Percentiles rank a stretch among this genome's conserved stretches.
These are phyloP conservation scores for Lodderomyces oxycetoniae DNA, from an alignment of 1,139 yeast species.

Conservation along the genomic window DNA sequence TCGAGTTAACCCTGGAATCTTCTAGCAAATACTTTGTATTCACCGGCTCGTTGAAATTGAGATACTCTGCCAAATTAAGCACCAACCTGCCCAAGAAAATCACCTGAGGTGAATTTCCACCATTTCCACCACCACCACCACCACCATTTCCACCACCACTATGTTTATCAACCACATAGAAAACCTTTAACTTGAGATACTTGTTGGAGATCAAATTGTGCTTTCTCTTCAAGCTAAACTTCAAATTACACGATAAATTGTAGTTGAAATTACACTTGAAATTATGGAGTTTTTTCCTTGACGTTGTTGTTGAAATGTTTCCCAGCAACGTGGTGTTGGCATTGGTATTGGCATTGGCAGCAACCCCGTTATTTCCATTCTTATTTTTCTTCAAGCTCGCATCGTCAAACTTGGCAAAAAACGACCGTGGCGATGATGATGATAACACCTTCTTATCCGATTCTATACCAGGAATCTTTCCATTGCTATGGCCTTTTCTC, in stretches of 20 bases:
- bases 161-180: constrained; percentile 35
- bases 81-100: constrained; percentile 60
- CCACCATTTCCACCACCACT: not conserved
- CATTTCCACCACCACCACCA: not conserved
- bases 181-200: constrained; percentile 30
- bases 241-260: constrained; percentile 36
- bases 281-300: constrained; percentile 35
- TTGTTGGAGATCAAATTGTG: constrained; percentile 39
- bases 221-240: constrained; percentile 31
- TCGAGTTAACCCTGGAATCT: constrained; percentile 78
- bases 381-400: not conserved
- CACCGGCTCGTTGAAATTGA: constrained; percentile 48
- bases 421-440: constrained; percentile 10
- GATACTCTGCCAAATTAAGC: constrained; percentile 70
- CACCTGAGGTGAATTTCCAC: constrained; percentile 12
- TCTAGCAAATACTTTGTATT: constrained; percentile 64
- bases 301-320: constrained; percentile 30
- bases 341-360: constrained; percentile 1
- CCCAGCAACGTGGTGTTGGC: constrained; percentile 18
- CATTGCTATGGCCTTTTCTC: constrained; percentile 5
- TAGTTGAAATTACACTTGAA: constrained; percentile 42
- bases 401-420: constrained; percentile 13
- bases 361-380: not conserved
- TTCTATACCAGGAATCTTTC: constrained; percentile 2
- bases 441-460: too few relatives aligned